Evolutionary conservation across 805 yeast genomes (phyloP).

Genomic region (Candida khao-thaluensis): DNA sequence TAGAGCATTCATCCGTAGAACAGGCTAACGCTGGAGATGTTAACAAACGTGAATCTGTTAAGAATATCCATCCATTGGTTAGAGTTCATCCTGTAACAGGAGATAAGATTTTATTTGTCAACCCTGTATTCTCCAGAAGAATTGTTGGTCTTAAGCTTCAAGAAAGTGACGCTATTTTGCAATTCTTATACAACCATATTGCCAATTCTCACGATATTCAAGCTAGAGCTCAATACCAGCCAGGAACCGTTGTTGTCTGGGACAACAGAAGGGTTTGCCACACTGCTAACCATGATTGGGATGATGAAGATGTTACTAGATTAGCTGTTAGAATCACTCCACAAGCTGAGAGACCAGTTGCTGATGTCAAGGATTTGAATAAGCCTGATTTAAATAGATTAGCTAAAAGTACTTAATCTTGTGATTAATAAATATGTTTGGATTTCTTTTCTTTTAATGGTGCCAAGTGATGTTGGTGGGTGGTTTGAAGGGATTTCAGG

Average conservation of each 20-base stretch:
- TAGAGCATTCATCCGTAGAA: conserved; percentile 35
- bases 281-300: conserved; percentile 38
- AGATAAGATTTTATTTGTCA: conserved; percentile 34
- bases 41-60: conserved; percentile 36
- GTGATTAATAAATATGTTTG: too few relatives aligned
- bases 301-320: conserved; percentile 26
- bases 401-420: conserved; percentile 5
- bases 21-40: conserved; percentile 34
- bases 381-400: conserved; percentile 22
- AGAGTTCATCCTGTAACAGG: conserved; percentile 42
- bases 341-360: conserved; percentile 40
- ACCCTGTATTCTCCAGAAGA: conserved; percentile 33
- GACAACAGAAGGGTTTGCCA: conserved; percentile 40
- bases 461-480: too few relatives aligned
- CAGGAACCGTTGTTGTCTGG: conserved; percentile 38
- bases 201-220: conserved; percentile 36
- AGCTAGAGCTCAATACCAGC: conserved; percentile 37
- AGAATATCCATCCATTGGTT: conserved; percentile 37
- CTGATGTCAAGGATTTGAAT: conserved; percentile 36
- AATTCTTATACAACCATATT: conserved; percentile 35
- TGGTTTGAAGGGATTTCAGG: too few relatives aligned
- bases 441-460: too few relatives aligned
- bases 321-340: conserved; percentile 40
- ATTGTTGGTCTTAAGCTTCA: conserved; percentile 39
- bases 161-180: conserved; percentile 34